These are phyloP conservation scores for Aspergillus nanangensis DNA, from an alignment of 495 filamentous ascomycete genomes.

Conservation along the genomic window DNA sequence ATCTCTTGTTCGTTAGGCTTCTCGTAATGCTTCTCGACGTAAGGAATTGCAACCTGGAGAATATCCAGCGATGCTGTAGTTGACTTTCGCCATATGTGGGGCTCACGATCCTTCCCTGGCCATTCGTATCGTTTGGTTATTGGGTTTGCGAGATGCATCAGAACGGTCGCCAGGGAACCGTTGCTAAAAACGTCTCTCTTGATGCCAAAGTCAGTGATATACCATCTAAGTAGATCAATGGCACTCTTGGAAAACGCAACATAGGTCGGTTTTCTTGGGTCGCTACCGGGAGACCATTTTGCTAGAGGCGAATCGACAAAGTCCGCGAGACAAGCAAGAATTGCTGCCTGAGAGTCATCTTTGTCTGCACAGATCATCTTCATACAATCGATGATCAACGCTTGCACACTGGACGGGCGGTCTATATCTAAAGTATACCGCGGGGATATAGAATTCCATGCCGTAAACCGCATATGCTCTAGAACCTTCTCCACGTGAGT, in stretches of 20 bases:
- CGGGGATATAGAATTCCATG: conserved; percentile 65
- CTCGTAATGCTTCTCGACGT: conserved; percentile 49
- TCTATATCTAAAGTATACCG: conserved; percentile 83
- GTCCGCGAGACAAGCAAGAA: conserved; percentile 64
- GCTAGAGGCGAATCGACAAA: conserved; percentile 62
- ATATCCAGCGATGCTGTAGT: conserved; percentile 65
- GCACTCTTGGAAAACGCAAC: conserved; percentile 78
- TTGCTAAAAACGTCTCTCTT: conserved; percentile 63
- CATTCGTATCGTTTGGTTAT: conserved; percentile 73
- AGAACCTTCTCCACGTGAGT: conserved; percentile 54
- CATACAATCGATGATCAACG: conserved; percentile 64
- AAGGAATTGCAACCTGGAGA: conserved; percentile 60
- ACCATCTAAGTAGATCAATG: conserved; percentile 62
- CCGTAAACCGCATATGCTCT: conserved; percentile 53
- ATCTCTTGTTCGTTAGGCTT: conserved; percentile 24
- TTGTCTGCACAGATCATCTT: conserved; percentile 67
- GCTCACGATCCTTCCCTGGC: conserved; percentile 53
- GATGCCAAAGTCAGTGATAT: conserved; percentile 58
- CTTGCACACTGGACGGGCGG: conserved; percentile 73
- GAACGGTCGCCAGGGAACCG: conserved; percentile 52
- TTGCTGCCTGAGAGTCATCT: conserved; percentile 57
- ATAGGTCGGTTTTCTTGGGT: conserved; percentile 60
- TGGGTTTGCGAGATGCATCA: conserved; percentile 62
- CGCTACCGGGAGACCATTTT: conserved; percentile 28
- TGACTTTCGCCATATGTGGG: conserved; percentile 72